Base-by-base conservation (phyloP, 2,329 filamentous ascomycete genomes). In the Phoma sp. region DNA sequence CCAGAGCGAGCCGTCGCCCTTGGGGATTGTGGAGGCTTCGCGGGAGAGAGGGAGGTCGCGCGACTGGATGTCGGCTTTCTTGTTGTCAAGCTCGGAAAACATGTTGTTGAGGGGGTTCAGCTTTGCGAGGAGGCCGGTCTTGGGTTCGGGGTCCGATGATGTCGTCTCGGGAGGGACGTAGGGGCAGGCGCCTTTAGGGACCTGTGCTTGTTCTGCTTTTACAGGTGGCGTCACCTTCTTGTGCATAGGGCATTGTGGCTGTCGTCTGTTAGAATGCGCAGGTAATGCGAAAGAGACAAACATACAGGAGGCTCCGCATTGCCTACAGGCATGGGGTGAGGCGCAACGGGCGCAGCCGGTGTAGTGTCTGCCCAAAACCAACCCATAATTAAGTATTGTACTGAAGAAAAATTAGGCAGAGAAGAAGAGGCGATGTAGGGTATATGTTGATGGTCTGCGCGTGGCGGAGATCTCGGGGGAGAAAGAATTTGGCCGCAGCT, bases 51-150 rank as follows among this genome's bases (percentile, higher is more conserved):
- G 90, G 1, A 99, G 85, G 20, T 83, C 80, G 21, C 90, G 77
- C 4, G 84, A 83, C 76, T 99, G 95, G 59, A 90, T 81, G 0
- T 86, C 80, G 2, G 91, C 87, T 42, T 84, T 89, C 25, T 87
- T 84, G 77, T 98, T 93, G 6, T 93, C 93, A 38, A 98, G 82
- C 57, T 89, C 86, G 33, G 85, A 82, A 74, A 96, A 96, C 93
- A 99, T 99, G 81, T 93, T 97, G 80, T 99, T 99, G 47, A 99
- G 83, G 5, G 88, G 88, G 66, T 91, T 91, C 36, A 90, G 78
- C 66, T 84, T 87, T n/a, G 86, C 86, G 51, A 87, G 78, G 32
- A 83, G 83, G 0, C 85, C 84, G 34, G 77, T 72, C 47, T 67
- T 71, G 28, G 53, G 69, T 51, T 76, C 76, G 57, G 64, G 49